phyloP scores from a whole-genome alignment of 2,329 filamentous ascomycete species.

The Colletotrichum trifolii region DNA sequence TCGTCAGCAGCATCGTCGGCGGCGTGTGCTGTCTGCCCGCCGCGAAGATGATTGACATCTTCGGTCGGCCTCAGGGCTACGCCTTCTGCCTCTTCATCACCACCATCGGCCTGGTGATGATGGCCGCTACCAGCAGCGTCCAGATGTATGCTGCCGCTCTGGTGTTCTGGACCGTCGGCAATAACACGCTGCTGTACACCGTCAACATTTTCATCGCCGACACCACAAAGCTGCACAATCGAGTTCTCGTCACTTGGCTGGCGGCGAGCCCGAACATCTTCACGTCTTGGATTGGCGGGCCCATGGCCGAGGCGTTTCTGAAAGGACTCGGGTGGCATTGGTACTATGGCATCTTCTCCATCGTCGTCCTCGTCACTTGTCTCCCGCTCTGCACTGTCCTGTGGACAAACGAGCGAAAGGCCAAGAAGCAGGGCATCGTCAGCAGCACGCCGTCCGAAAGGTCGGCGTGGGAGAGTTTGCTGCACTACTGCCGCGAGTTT shows the following conservation, averaged over 20 bases:
- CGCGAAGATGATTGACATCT: too few species aligned
- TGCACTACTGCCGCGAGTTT: constrained; percentile 66
- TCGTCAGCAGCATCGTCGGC: too few species aligned
- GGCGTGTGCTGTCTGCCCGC: too few species aligned
- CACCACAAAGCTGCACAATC: constrained; percentile 56
- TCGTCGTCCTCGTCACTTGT: constrained; percentile 67
- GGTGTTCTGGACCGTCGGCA: too few species aligned
- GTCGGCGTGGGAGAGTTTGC: constrained; percentile 55
- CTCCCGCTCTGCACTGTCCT: constrained; percentile 66
- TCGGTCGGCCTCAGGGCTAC: too few species aligned
- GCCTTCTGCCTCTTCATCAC: too few species aligned
- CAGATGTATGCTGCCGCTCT: too few species aligned
- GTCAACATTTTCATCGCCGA: constrained; percentile 75
- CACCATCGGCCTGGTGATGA: too few species aligned
- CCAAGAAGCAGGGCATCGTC: constrained; percentile 60
- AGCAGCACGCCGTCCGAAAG: constrained; percentile 55
- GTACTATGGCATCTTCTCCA: constrained; percentile 68
- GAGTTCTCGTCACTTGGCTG: constrained; percentile 52
- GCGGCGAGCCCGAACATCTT: constrained; percentile 56
- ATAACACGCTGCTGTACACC: constrained; percentile 62
- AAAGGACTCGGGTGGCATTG: constrained; percentile 49
- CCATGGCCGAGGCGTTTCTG: constrained; percentile 46
- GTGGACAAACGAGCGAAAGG: constrained; percentile 65
- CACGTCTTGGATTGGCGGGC: constrained; percentile 52
- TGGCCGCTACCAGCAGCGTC: too few species aligned